phyloP scores from a whole-genome alignment of 2,329 filamentous ascomycete species.

The Trichoderma arundinaceum region DNA sequence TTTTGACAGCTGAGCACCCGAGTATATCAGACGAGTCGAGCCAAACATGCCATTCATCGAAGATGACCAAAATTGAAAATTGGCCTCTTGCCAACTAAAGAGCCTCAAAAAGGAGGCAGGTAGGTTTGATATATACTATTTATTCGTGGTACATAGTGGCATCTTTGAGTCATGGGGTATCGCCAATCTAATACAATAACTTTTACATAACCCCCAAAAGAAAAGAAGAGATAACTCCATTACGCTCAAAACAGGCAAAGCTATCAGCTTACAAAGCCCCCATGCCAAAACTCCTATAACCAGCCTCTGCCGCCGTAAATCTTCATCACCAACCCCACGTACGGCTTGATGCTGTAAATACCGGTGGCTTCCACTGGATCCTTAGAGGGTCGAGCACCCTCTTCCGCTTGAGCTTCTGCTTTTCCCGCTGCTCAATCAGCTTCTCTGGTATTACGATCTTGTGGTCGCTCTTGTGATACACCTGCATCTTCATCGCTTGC shows the following conservation, averaged over 20 bases:
- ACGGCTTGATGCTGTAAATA: constrained; percentile 85
- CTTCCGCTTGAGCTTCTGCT: constrained; percentile 78
- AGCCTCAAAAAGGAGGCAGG: too few species aligned
- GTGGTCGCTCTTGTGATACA: constrained; percentile 95
- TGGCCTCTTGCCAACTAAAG: too few species aligned
- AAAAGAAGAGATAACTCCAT: background rate
- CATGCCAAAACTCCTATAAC: background rate
- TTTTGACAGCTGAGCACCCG: too few species aligned
- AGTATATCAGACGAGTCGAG: too few species aligned
- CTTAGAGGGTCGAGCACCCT: constrained; percentile 76
- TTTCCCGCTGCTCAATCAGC: constrained; percentile 78
- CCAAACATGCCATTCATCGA: too few species aligned
- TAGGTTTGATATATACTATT: too few species aligned
- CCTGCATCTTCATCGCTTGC: constrained; percentile 91
- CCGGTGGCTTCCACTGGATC: constrained; percentile 94
- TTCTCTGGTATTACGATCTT: constrained; percentile 91
- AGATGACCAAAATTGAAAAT: too few species aligned
- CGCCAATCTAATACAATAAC: background rate
- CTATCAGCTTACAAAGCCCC: background rate
- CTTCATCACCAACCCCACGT: constrained; percentile 87
- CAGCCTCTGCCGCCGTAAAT: background rate
- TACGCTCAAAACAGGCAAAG: background rate
- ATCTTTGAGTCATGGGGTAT: too few species aligned
- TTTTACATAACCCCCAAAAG: background rate
- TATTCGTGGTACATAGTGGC: too few species aligned